Base-by-base conservation (phyloP, 106 monocot genomes). In the Allium sativum region DNA sequence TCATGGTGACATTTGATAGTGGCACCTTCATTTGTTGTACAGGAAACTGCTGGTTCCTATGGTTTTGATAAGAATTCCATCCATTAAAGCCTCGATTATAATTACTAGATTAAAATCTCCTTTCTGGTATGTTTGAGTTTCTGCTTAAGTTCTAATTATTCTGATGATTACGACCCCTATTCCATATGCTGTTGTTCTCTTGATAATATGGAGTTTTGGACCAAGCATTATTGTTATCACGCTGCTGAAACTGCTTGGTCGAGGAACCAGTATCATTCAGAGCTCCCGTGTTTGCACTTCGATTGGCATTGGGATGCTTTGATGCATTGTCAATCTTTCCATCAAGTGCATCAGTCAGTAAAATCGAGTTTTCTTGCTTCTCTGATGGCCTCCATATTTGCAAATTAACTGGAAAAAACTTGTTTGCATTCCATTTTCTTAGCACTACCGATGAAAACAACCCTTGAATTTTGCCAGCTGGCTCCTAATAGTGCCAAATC, bases 391-490 rank as follows among this genome's bases (percentile, higher is more conserved):
- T 67, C 83, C 87, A 87, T 65, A 80, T 83, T 63, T 51, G 74
- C 53, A 83, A 59, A 40, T 67, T 74, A 62, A 77, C 40, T 22
- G 88, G 88, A 56, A 88, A 88, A 51, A 74, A 83, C 41, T 76
- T 76, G 50, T 66, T 88, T 22, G 56, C 53, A 21, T 55, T 80
- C 88, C 88, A 88, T 60, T 88, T 88, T 31, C 77, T 64, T 74
- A 88, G 50, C 72, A 83, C 83, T 2, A 55, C 41, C 65, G 83
- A 77, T 55, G 88, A 75, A 64, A 88, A 88, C 5, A 83, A 80
- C n/a, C 88, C 83, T 65, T 88, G 88, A 14, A 62, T 74, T 67
- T 88, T 88, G 52, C 79, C 83, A 21, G 83, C 65, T 42, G 88
- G 88, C 42, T 88, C 88, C 68, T 72, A 18, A 50, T 88, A 88